A percentile compares a stretch with the other conserved stretches of the same genome.
phyloP scores from a whole-genome alignment of 2,329 filamentous ascomycete genomes.

The Fusarium globosum region DNA sequence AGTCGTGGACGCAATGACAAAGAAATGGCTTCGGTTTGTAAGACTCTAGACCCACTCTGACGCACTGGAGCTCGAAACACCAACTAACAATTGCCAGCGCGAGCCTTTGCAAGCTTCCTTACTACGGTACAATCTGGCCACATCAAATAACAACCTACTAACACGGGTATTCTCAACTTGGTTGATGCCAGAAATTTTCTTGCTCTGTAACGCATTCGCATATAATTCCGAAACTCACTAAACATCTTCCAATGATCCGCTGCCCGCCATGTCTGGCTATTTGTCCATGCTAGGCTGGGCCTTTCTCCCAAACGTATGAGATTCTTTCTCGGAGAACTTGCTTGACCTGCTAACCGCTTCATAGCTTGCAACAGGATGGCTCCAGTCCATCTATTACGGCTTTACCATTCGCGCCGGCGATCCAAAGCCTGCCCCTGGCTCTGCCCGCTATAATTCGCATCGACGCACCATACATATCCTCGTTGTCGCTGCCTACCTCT shows the following conservation, averaged over 20 bases:
- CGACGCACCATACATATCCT: slow-evolving; percentile 84
- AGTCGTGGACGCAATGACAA: not conserved
- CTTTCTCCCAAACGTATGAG: slow-evolving; percentile 64
- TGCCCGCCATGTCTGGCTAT: slow-evolving; percentile 60
- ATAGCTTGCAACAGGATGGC: slow-evolving; percentile 80
- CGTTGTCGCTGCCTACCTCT: slow-evolving; percentile 84
- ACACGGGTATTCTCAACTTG: not conserved
- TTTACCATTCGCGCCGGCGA: slow-evolving; percentile 91
- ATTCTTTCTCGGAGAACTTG: not conserved
- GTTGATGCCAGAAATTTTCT: not conserved
- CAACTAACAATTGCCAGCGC: slow-evolving; percentile 26
- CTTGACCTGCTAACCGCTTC: slow-evolving; percentile 29
- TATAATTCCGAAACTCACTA: not conserved
- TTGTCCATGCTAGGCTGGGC: slow-evolving; percentile 67
- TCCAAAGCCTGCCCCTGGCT: slow-evolving; percentile 77
- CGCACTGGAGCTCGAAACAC: slow-evolving; percentile 36
- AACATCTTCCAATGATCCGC: slow-evolving; percentile 34
- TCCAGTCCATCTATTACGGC: slow-evolving; percentile 86
- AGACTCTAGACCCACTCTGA: slow-evolving; percentile 42
- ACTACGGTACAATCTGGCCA: slow-evolving; percentile 35
- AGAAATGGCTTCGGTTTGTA: not conserved
- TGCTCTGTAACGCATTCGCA: not conserved
- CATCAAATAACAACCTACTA: slow-evolving; percentile 21
- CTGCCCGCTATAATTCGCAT: slow-evolving; percentile 76
- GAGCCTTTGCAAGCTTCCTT: slow-evolving; percentile 15